Base-by-base conservation (phyloP, 164 flowering plant genomes). In the Stephania japonica region DNA sequence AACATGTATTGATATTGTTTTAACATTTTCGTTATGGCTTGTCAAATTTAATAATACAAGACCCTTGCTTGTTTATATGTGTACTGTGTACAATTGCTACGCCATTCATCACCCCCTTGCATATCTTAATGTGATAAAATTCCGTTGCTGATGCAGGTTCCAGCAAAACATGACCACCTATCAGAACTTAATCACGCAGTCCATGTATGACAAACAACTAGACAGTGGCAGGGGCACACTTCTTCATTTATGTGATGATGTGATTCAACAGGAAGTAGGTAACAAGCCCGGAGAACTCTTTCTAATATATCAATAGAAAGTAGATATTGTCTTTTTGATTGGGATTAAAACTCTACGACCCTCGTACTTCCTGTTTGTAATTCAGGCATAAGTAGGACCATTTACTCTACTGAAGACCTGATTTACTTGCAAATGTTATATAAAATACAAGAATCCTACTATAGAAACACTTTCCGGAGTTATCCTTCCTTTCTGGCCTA, bases 221-320 rank as follows among this genome's bases (percentile, higher is more conserved):
- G 99, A 96, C 77, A 93, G 98, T 83, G 98, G 99, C 79, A 88
- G 69, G 88, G 98, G 97, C 53, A 93, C 98, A 62, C 95, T 96
- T 84, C 95, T 96, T 82, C 99, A 92, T 76, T 80, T 96, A 81
- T 96, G 98, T 78, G 99, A 96, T 80, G 99, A 96, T 75, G 95
- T 93, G 73, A 88, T 96, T 82, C 98, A 93, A 78, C 98, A 96
- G 78, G 99, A 96, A 87, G 99, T 96, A 81, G 79, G 92, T 76
- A 70, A 49, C 64, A 81, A 53, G 12, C 65, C 23, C 18, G 53
- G 67, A 26, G 18, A 64, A 64, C 32, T 10, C 67, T 64, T 64
- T 26, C 56, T 1, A 32, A 12, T 26, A 26, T 32, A 65, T 65
- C 68, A 32, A 27, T 32, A 14, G 23, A 63, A 4, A 61, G 24